Conservation (phyloP, 768 basidiomycete species). For the Leucocoprinus birnbaumii region DNA sequence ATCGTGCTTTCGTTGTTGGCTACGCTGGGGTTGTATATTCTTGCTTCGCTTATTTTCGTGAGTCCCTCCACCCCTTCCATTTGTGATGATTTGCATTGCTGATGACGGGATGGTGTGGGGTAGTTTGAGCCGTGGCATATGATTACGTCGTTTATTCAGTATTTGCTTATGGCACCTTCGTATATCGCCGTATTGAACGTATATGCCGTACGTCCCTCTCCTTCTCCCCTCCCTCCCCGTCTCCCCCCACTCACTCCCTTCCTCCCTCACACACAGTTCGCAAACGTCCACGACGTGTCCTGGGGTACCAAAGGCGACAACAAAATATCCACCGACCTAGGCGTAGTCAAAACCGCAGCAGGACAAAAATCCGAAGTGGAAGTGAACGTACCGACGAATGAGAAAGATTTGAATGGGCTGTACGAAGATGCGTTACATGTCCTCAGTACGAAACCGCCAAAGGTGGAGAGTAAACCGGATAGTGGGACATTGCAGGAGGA, state of each 20-base stretch:
- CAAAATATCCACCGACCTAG: constrained; percentile 81
- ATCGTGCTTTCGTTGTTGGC: constrained; percentile 84
- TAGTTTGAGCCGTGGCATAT: constrained; percentile 98
- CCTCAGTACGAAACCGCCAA: constrained; percentile 74
- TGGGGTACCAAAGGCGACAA: constrained; percentile 98
- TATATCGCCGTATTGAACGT: constrained; percentile 94
- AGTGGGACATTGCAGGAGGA: constrained; percentile 69
- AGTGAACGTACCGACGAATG: constrained; percentile 78
- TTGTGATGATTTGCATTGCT: neutral
- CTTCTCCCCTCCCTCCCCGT: neutral
- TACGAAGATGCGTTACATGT: constrained; percentile 92
- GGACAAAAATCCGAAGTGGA: constrained; percentile 86
- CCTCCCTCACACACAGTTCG: constrained; percentile 46
- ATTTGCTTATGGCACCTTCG: constrained; percentile 87
- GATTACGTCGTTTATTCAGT: constrained; percentile 95
- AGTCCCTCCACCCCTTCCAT: constrained; percentile 28
- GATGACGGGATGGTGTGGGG: neutral
- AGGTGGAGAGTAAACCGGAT: constrained; percentile 64
- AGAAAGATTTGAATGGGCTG: constrained; percentile 84
- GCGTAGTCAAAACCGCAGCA: constrained; percentile 65
- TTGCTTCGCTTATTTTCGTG: constrained; percentile 83
- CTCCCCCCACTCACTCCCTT: constrained; percentile 1
- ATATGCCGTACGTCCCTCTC: constrained; percentile 57
- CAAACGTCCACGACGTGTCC: constrained; percentile 88
- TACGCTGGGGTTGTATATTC: constrained; percentile 85